phyloP scores from a whole-genome alignment of 2,329 filamentous ascomycete species.

The Sphaerostilbella broomeana region DNA sequence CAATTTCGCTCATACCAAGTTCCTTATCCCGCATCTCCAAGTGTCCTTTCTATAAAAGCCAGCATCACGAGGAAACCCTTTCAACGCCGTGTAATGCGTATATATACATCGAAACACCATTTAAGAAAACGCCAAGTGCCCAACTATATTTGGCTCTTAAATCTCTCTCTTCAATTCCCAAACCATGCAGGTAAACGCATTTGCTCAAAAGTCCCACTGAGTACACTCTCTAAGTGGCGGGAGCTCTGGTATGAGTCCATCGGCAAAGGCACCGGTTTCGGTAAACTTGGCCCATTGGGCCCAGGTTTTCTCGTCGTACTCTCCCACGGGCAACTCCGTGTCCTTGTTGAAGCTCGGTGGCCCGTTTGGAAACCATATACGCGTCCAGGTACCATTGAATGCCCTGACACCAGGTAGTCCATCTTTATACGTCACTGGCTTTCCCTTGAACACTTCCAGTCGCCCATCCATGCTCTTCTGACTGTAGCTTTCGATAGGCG shows the following conservation, averaged over 20 bases:
- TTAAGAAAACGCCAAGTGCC: conserved; percentile 6
- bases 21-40: background rate
- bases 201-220: conserved; percentile 59
- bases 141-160: conserved; percentile 3
- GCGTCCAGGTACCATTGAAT: conserved; percentile 50
- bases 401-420: conserved; percentile 42
- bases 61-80: background rate
- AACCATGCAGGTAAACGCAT: background rate
- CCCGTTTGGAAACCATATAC: conserved; percentile 69
- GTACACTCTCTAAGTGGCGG: conserved; percentile 75
- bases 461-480: conserved; percentile 35
- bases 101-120: conserved; percentile 6
- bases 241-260: conserved; percentile 65
- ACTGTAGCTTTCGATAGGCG: conserved; percentile 38
- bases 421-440: conserved; percentile 52
- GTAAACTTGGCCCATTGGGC: conserved; percentile 59
- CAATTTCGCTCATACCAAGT: background rate
- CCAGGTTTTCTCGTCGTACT: conserved; percentile 54
- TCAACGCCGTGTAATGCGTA: conserved; percentile 18
- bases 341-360: conserved; percentile 57
- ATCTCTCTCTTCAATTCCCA: conserved; percentile 2
- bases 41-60: background rate
- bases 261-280: conserved; percentile 60
- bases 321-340: conserved; percentile 51
- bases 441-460: conserved; percentile 56